Base-by-base conservation (phyloP, 2,329 filamentous ascomycete genomes). In the Colletotrichum scovillei region DNA sequence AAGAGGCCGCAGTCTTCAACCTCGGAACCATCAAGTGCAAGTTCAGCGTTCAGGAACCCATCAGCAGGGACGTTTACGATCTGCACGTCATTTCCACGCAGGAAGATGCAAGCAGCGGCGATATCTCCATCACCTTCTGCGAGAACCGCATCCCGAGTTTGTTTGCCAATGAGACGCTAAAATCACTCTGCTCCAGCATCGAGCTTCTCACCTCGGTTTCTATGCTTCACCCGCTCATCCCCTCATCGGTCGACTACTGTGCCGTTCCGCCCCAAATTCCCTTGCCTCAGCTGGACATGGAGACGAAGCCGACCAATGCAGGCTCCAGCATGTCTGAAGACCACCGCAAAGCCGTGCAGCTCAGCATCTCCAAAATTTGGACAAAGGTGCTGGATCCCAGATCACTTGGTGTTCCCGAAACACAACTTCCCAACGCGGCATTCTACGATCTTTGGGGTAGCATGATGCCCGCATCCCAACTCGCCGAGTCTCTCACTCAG, bases 381-480 rank as follows among this genome's bases (percentile, higher is more conserved):
- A 80, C 82, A 1, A 78, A 83, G 3, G 79, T 86, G 3, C 81
- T 89, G 6, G 82, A 85, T 32, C 82, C 85, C 0, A 76, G 82
- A 0, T 75, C 79, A 0, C 77, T 85, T 3, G 81, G 82, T 9
- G 81, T 87, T 0, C 80, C 86, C 0, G 81, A 84, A n/a, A 78
- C 78, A 1, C 80, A 86, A 56, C 79, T 87, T 5, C 83, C 85
- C 42, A 82, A 83, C 1, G 84, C 86, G 0, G 83, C 86, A 0
- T 89, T 89, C 77, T 89, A 86, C 76, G 84, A 88, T 59, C 82
- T 89, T 14, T 87, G 86, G 79, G 85, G 85, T 8, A 86, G 86
- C 1, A 80, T 89, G 26, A 81, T 89, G 55, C 84, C 88, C 0
- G 88, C 88, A 0, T 80, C 85, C 7, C 81, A 86, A 74, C 81